Base-by-base conservation (phyloP, 169 alveolate species). In the Plasmodium adleri region DNA sequence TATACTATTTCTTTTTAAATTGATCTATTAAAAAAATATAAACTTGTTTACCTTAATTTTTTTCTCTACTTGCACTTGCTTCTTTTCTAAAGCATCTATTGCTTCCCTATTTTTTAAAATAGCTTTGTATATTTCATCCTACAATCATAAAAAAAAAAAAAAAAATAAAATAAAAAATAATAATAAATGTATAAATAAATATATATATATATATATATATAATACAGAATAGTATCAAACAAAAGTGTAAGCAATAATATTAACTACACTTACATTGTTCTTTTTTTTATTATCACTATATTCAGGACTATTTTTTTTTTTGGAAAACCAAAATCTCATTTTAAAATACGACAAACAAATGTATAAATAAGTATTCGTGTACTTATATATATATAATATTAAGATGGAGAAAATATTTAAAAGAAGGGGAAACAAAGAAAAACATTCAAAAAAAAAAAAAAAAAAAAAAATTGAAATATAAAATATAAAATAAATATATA, bases 91-190 rank as follows among this genome's bases (percentile, higher is more conserved):
- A 66, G 90, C 90, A 66, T 80, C 90, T 52, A 80, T 80, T 9
- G 90, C 90, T 67, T 80, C 90, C 47, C 90, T 80, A 15, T 80
- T 80, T 80, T 80, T 80, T 60, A 80, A 67, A 62, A 80, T 58
- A 43, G 90, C 90, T 54, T 80, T 80, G 72, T 80, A 80, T 80
- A 80, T 68, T 52, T 80, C 90, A 72, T 80, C 90, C 90, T 80
- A 22, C 8, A 6, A 26, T 1, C 20, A 20, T 17, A 66, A 54
- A 22, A 54, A 3, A 64, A 17, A 50, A 1, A 13, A 45, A 72
- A 24, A 13, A 54, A 3, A 64, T 10, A 50, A 1, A 13, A 45
- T 60, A 24, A 13, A 68, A 9, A 4, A 72, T 56, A 32, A 2
- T n/a, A 43, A 17, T 62, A 62, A 22, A 8, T 62, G 17, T 17